Base-by-base conservation (phyloP, 306 rosid genomes). In the Inga oerstediana region DNA sequence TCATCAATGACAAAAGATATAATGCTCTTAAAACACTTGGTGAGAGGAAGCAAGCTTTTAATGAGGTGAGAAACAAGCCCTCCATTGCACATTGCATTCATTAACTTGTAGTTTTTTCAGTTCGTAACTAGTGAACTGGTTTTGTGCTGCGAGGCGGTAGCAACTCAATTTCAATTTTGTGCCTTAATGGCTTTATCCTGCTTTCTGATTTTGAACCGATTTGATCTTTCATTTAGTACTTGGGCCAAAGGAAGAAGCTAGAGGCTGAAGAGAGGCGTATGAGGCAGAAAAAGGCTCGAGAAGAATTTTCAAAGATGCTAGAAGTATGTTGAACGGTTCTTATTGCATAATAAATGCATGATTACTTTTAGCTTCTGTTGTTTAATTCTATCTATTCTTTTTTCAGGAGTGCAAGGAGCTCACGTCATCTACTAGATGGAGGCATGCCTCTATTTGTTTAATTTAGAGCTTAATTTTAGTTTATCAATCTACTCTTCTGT, bases 181-280 rank as follows among this genome's bases (percentile, higher is more conserved):
- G 34, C 41, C 20, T 79, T 71, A 17, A 46, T 52, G 56, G 30
- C 51, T 10, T 32, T 66, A 56, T 49, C 24, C 30, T 24, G 76
- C 43, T 85, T 68, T 83, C 30, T 88, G 76, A 86, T 80, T 35
- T 83, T 59, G 83, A 84, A 54, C 86, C 70, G 79, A 64, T 84
- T 79, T 81, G 46, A 67, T 79, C 67, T 59, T 39, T 81, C 77
- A 72, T 84, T 86, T 85, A 97, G 99, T 97, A 92, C 87, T 85
- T 97, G 89, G 99, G 99, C 69, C 99, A 97, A 85, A 97, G 97
- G 88, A 97, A 86, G 91, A 97, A 94, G 86, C 79, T 94, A 80
- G 99, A 97, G 88, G 97, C 97, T 79, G 99, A 97, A 87, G 99
- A 97, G 91, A 94, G 92, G 84, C 98, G 99, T 80, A 84, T 88